phyloP scores from a whole-genome alignment of 305 asterid genomes.

The Solanum hybrid region DNA sequence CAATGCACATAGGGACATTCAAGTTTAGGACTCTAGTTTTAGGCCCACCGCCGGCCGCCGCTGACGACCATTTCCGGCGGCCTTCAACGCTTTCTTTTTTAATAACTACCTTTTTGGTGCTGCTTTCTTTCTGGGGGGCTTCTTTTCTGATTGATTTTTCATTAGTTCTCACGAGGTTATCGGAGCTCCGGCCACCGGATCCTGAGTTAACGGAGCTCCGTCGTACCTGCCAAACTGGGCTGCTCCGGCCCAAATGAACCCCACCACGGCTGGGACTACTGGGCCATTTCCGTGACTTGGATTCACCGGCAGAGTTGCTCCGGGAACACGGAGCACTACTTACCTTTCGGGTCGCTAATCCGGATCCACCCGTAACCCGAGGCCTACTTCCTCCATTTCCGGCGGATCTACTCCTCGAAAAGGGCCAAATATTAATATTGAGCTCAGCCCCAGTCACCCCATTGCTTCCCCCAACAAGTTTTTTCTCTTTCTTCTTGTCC shows the following conservation, averaged over 20 bases:
- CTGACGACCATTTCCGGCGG: constrained; percentile 33
- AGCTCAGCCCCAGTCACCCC: constrained; percentile 58
- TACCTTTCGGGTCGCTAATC: constrained; percentile 46
- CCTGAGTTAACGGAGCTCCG: constrained; percentile 19
- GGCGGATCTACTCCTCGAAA: constrained; percentile 86
- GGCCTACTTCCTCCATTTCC: constrained; percentile 70
- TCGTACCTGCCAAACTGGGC: constrained; percentile 83
- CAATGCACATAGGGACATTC: constrained; percentile 85
- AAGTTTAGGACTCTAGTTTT: constrained; percentile 41
- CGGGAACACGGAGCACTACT: constrained; percentile 96
- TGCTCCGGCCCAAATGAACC: constrained; percentile 69
- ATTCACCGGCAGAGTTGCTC: constrained; percentile 84
- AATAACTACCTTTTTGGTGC: not conserved
- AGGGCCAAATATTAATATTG: constrained; percentile 87
- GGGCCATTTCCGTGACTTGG: constrained; percentile 71
- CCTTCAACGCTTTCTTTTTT: constrained; percentile 23
- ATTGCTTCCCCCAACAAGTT: constrained; percentile 10
- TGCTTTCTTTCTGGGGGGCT: not conserved
- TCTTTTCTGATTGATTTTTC: constrained; percentile 16
- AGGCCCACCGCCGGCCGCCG: constrained; percentile 15
- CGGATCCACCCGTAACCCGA: constrained; percentile 27
- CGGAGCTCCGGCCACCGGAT: constrained; percentile 24
- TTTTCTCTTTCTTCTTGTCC: constrained; percentile 43
- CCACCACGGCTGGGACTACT: constrained; percentile 67
- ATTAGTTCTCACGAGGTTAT: constrained; percentile 7